These are phyloP conservation scores for Penicillium sp. DNA, from an alignment of 2,329 filamentous ascomycete genomes.

Conservation along the genomic window DNA sequence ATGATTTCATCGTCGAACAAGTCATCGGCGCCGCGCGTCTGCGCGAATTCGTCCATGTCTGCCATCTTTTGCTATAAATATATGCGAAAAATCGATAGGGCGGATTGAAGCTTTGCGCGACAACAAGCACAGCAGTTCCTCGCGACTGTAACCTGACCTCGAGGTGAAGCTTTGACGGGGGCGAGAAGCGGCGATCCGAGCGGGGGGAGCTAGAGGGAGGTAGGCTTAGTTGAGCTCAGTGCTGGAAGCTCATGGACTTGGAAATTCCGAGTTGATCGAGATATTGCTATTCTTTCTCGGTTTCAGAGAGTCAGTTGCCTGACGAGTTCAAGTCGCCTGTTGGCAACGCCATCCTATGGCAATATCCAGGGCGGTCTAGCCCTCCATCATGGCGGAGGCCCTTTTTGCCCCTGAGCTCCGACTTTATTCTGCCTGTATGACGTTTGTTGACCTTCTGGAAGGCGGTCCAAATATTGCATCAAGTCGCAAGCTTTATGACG, in stretches of 20 bases:
- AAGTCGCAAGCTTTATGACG: not conserved
- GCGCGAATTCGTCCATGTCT: constrained; percentile 51
- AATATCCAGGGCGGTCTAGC: constrained; percentile 1
- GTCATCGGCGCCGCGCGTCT: constrained; percentile 53
- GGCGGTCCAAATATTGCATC: not conserved
- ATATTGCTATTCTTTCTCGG: not conserved
- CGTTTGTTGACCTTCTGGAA: constrained; percentile 2
- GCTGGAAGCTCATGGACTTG: constrained; percentile 2
- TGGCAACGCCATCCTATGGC: not conserved
- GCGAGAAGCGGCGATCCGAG: constrained; percentile 27
- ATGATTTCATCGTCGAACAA: constrained; percentile 55
- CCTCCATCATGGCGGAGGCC: not conserved
- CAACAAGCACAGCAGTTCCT: constrained; percentile 4
- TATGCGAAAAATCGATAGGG: not conserved
- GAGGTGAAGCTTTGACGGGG: constrained; percentile 24
- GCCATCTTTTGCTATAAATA: constrained; percentile 10
- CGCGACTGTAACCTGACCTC: constrained; percentile 17
- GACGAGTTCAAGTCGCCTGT: not conserved
- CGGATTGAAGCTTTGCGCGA: not conserved
- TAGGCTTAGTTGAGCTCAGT: constrained; percentile 4
- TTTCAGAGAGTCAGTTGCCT: not conserved
- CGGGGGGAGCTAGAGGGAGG: constrained; percentile 15
- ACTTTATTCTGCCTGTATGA: constrained; percentile 15
- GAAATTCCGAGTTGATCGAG: not conserved
- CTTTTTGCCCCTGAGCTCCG: constrained; percentile 9